These are phyloP conservation scores for Bonia amplexicaulis DNA, from an alignment of 176 grass and related monocot species.

Conservation along the genomic window DNA sequence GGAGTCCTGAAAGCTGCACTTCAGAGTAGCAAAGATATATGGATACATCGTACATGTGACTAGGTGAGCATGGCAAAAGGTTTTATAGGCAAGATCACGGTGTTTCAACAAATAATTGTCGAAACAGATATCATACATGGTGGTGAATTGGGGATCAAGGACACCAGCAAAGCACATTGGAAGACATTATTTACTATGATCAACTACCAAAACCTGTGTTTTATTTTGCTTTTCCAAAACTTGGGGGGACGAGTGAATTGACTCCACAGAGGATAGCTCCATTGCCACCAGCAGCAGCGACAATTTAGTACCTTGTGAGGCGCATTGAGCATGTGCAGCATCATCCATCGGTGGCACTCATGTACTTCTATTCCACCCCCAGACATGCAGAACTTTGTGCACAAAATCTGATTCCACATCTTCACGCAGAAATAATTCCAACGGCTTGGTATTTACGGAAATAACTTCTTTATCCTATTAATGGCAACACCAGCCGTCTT, in stretches of 20 bases:
- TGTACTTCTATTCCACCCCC: slow-evolving; percentile 1
- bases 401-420: neutral
- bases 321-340: neutral
- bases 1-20: neutral
- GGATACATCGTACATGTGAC: neutral
- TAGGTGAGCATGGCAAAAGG: neutral
- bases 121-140: slow-evolving; percentile 33
- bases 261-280: neutral
- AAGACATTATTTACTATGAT: slow-evolving; percentile 21
- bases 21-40: slow-evolving; percentile 5
- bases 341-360: neutral
- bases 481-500: slow-evolving; percentile 67
- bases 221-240: slow-evolving; percentile 47
- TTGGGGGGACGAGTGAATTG: neutral
- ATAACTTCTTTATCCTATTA: slow-evolving; percentile 84
- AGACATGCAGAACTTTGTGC: slow-evolving; percentile 22
- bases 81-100: slow-evolving; percentile 1
- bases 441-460: slow-evolving; percentile 37
- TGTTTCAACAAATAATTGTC: slow-evolving; percentile 34
- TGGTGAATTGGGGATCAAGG: neutral
- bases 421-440: slow-evolving; percentile 15
- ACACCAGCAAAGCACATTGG: slow-evolving; percentile 4
- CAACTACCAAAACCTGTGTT: slow-evolving; percentile 22
- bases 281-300: neutral
- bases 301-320: slow-evolving; percentile 10